Base-by-base conservation (phyloP, 2,329 filamentous ascomycete genomes). In the Aspergillus hortae region DNA sequence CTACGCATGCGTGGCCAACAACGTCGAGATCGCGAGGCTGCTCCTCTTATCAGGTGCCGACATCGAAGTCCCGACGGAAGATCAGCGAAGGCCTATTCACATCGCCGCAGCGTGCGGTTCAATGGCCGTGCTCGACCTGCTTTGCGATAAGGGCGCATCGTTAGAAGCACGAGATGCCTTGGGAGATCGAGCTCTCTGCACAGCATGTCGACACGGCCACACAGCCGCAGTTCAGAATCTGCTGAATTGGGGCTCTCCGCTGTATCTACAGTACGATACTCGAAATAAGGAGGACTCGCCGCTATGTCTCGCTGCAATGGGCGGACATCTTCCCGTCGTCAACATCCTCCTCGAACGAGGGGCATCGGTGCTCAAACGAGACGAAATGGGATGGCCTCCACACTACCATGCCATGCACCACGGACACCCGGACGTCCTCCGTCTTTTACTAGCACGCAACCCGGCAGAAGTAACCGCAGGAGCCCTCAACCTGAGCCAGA, bases 381-480 rank as follows among this genome's bases (percentile, higher is more conserved):
- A 74, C 51, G 67, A 73, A 49, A 50, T 56, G 15, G 67, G 68
- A 10, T 74, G 69, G 69, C 66, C 62, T 19, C 70, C 71, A 9
- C 57, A 71, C 15, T 64, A 68, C 6, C 71, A 73, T 53, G 72
- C 72, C 2, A 68, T 66, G 30, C 68, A 70, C 46, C 55, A 70
- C 54, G 71, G 68, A 14, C 71, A 74, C 52, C 56, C 63, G 4
- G 62, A 67, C 6, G 62, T 71, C 19, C 58, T 73, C 4, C 55
- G 65, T 15, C 42, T 67, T n/a, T 59, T 74, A n/a, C 56, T 74
- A 6, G 49, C 57, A 6, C 55, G 54, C 27, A 63, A 58, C 17
- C 57, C 55, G 35, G 54, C 53, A 7, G 25, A 19, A 49, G 58
- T 46, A 17, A 35, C 44, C 11, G 55, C 42, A 25, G 55, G 55